Evolutionary conservation across 257 asterid genomes (phyloP).

Genomic region (Datura wrightii): DNA sequence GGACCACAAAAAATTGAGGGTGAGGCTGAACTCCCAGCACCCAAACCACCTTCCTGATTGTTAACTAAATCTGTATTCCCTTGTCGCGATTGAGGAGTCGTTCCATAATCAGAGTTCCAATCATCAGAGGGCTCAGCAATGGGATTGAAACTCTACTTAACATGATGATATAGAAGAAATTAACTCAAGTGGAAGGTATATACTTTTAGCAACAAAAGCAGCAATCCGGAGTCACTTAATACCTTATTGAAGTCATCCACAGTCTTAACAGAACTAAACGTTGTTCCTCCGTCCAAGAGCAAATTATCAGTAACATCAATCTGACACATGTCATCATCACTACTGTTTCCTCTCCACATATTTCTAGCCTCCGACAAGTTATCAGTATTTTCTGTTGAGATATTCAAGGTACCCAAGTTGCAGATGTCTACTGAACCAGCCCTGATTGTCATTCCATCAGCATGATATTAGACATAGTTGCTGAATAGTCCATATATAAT

Average conservation of each 20-base stretch:
- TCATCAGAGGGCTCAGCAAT: constrained; percentile 42
- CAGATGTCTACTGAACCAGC: constrained; percentile 47
- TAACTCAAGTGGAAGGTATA: neutral
- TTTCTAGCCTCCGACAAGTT: constrained; percentile 34
- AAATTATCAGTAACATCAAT: constrained; percentile 42
- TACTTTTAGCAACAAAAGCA: neutral
- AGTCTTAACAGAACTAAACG: constrained; percentile 24
- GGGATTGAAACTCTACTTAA: constrained; percentile 47
- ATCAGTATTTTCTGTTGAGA: constrained; percentile 36
- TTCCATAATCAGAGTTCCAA: constrained; percentile 35
- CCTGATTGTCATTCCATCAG: constrained; percentile 32
- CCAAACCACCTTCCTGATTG: constrained; percentile 27
- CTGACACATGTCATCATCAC: constrained; percentile 44
- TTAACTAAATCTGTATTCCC: constrained; percentile 20
- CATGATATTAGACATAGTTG: neutral
- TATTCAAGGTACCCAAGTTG: constrained; percentile 49
- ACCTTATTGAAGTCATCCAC: constrained; percentile 44
- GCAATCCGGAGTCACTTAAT: neutral
- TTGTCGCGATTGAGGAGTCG: constrained; percentile 31
- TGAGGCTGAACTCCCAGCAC: constrained; percentile 29
- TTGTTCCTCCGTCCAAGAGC: constrained; percentile 30
- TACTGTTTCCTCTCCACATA: constrained; percentile 21
- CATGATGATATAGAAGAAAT: constrained; percentile 21
- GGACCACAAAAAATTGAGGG: constrained; percentile 36
- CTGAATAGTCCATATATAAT: neutral